Percentiles rank a stretch among this genome's conserved stretches.
These are phyloP conservation scores for Herpetospermum pedunculosum DNA, from an alignment of 306 rosid genomes.

Conservation along the genomic window DNA sequence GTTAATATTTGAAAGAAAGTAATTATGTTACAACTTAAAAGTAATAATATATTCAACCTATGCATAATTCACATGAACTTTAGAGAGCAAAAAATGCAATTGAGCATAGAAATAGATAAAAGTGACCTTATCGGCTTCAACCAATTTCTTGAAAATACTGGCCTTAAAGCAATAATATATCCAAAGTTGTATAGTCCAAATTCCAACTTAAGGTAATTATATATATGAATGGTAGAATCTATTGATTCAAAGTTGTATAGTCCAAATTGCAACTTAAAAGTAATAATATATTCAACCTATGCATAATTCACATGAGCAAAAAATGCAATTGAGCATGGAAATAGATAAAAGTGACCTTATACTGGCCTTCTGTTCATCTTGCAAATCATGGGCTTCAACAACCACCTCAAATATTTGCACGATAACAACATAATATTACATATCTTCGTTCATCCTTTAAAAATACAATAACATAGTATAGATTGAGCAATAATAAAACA, in stretches of 20 bases:
- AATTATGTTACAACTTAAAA: not conserved
- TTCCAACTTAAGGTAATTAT: no score
- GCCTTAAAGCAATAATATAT: no score
- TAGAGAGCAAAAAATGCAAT: no score
- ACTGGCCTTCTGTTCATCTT: constrained; percentile 88
- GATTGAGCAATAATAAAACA: constrained; percentile 25
- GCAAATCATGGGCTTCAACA: constrained; percentile 55
- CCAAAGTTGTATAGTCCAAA: no score
- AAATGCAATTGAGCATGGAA: no score
- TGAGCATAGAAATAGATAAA: no score
- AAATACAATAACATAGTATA: not conserved
- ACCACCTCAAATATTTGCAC: constrained; percentile 64
- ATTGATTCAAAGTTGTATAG: not conserved
- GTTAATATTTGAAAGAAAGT: not conserved
- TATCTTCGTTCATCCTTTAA: not conserved
- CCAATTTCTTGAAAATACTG: no score
- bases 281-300: not conserved
- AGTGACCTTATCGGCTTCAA: no score
- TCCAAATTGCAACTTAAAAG: not conserved
- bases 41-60: no score
- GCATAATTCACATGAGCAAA: not conserved
- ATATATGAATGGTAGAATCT: not conserved
- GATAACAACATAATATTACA: not conserved
- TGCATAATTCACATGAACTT: no score
- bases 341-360: no score